A percentile compares a stretch with the other conserved stretches of the same genome.
These are phyloP conservation scores for Lophiotrema nucula DNA, from an alignment of 495 filamentous ascomycete species.

Conservation along the genomic window DNA sequence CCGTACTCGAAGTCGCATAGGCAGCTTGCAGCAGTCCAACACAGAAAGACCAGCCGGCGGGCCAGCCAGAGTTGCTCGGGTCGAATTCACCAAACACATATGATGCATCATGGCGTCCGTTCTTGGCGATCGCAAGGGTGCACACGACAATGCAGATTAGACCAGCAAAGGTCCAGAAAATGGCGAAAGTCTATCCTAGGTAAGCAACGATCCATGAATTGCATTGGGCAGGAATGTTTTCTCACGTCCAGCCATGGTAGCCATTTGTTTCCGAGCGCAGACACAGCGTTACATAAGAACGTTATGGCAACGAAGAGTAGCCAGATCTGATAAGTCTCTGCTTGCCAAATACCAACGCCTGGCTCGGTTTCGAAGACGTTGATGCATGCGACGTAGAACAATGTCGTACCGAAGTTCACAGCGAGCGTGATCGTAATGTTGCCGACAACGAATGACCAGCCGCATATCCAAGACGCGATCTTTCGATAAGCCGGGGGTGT, in stretches of 20 bases:
- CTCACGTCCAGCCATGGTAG: slow-evolving; percentile 59
- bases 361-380: slow-evolving; percentile 50
- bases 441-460: slow-evolving; percentile 66
- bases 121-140: slow-evolving; percentile 57
- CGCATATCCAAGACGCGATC: slow-evolving; percentile 62
- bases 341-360: slow-evolving; percentile 34
- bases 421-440: slow-evolving; percentile 70
- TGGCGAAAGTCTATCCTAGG: slow-evolving; percentile 54
- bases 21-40: slow-evolving; percentile 54
- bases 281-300: slow-evolving; percentile 55
- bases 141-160: slow-evolving; percentile 61
- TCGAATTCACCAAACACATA: slow-evolving; percentile 66
- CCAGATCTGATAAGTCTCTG: slow-evolving; percentile 61
- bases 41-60: slow-evolving; percentile 46
- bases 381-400: slow-evolving; percentile 54
- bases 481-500: slow-evolving; percentile 39
- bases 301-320: slow-evolving; percentile 64
- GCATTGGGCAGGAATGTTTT: neutral
- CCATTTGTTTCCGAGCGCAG: slow-evolving; percentile 56
- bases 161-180: slow-evolving; percentile 63
- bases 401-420: slow-evolving; percentile 64
- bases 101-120: slow-evolving; percentile 48
- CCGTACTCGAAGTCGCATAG: slow-evolving; percentile 60
- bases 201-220: slow-evolving; percentile 7
- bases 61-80: slow-evolving; percentile 50